These are phyloP conservation scores for Lentinula raphanica DNA, from an alignment of 768 basidiomycete species.

Conservation along the genomic window DNA sequence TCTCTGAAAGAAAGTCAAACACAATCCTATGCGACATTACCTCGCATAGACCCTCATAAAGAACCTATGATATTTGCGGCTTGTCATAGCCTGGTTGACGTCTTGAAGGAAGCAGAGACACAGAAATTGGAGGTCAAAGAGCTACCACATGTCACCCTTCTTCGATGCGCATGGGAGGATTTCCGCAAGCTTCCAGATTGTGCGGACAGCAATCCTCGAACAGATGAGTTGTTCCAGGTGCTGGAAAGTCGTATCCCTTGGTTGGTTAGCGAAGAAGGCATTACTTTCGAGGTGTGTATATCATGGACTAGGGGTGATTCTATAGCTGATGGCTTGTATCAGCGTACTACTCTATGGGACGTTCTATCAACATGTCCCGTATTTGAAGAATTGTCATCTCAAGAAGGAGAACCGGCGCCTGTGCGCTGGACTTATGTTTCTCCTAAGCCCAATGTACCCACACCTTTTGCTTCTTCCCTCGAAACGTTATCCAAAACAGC, in stretches of 20 bases:
- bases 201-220: slow-evolving; percentile 36
- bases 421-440: slow-evolving; percentile 37
- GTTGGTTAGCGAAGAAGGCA: slow-evolving; percentile 48
- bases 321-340: not conserved
- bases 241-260: slow-evolving; percentile 57
- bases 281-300: slow-evolving; percentile 46
- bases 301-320: not conserved
- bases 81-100: slow-evolving; percentile 42
- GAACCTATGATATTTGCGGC: slow-evolving; percentile 40
- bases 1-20: slow-evolving; percentile 51
- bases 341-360: slow-evolving; percentile 57
- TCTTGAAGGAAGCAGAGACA: slow-evolving; percentile 24
- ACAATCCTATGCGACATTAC: slow-evolving; percentile 52
- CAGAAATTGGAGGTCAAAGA: slow-evolving; percentile 23
- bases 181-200: slow-evolving; percentile 29
- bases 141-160: slow-evolving; percentile 48
- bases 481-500: slow-evolving; percentile 29
- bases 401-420: slow-evolving; percentile 16
- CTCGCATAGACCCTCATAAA: slow-evolving; percentile 43
- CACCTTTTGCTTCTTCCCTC: slow-evolving; percentile 34
- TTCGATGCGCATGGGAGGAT: slow-evolving; percentile 60
- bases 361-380: slow-evolving; percentile 48
- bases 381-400: slow-evolving; percentile 36
- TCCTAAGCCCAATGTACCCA: slow-evolving; percentile 27
- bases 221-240: slow-evolving; percentile 54